Evolutionary conservation across 768 basidiomycete species (phyloP), one percentile per base, ranked within the genome.

Genomic region (Tubosaeta brunneosetosa): DNA sequence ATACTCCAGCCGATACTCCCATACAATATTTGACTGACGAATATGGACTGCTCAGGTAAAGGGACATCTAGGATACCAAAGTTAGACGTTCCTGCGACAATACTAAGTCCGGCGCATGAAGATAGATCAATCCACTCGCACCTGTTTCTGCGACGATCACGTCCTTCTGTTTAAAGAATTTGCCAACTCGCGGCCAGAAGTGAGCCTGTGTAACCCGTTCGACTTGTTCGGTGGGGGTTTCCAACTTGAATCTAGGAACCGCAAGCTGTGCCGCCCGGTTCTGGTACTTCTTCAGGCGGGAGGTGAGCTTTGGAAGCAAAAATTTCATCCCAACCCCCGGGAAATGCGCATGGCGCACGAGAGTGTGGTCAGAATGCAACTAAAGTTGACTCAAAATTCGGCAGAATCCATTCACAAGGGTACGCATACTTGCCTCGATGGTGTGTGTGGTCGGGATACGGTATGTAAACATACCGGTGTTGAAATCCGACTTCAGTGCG

Each of bases 1-100:
- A 88, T 82, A 16, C 86, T 83, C 86, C 87, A 97, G 0, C 94
- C 94, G 58, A 97, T 97, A 53, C 86, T 86, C 46, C 94, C 94
- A 85, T 89, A 97, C 6, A 97, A 71, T 47, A 95, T 82, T 69
- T 94, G 91, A 55, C 77, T 81, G 36, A 91, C 55, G 52, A 86
- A 82, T 5, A 83, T 67, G 1, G 84, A 73, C 42, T 81, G 76
- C n/a, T 81, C 75, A 0, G 94, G 94, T 11, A 95, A 71, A 2
- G 85, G 83, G 29, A 91, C 78, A 55, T 91, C 90, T 37, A 93
- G 66, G 44, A 95, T 80, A 42, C 94, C 94, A 65, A 95, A 97
- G 55, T 76, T 85, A 12, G 89, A 83, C 0, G 91, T 94, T 4
- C 86, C 82, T 80, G 43, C 4, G 4, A 49, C 12, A 11, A 4